Evolutionary conservation across 2,329 filamentous ascomycete species (phyloP).

Genomic region (Aspergillus sp.): DNA sequence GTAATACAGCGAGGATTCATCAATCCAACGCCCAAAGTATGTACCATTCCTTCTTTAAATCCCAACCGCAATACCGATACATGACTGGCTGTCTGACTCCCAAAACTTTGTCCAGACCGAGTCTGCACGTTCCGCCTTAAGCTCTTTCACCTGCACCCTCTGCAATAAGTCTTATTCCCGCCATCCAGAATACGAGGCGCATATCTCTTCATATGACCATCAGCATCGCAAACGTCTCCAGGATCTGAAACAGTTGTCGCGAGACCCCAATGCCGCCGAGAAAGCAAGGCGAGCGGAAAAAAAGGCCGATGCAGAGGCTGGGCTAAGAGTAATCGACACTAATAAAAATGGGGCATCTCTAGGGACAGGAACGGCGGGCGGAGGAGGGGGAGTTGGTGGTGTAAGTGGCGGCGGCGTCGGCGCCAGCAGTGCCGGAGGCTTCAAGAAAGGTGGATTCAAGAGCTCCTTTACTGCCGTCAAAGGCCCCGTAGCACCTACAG

Average conservation of each 20-base stretch:
- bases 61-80: too few relatives aligned
- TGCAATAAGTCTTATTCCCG: conserved; percentile 94
- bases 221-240: conserved; percentile 74
- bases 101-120: conserved; percentile 45
- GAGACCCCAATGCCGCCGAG: conserved; percentile 44
- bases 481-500: conserved; percentile 25
- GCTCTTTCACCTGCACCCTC: conserved; percentile 79
- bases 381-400: conserved; percentile 18
- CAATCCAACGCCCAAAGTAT: conserved; percentile 48
- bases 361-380: conserved; percentile 23
- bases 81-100: neutral
- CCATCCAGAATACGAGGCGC: conserved; percentile 94
- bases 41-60: neutral
- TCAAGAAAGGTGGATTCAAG: conserved; percentile 83
- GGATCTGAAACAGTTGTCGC: conserved; percentile 48
- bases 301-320: conserved; percentile 44
- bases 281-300: conserved; percentile 43
- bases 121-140: conserved; percentile 71
- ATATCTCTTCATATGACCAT: conserved; percentile 93
- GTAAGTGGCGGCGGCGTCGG: neutral
- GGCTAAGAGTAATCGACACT: conserved; percentile 38
- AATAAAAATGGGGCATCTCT: conserved; percentile 21
- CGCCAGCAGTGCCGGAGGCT: conserved; percentile 39
- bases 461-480: conserved; percentile 66
- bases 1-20: conserved; percentile 46